Conservation (phyloP, 129 eudicot genomes). For the Cynara cardunculus region DNA sequence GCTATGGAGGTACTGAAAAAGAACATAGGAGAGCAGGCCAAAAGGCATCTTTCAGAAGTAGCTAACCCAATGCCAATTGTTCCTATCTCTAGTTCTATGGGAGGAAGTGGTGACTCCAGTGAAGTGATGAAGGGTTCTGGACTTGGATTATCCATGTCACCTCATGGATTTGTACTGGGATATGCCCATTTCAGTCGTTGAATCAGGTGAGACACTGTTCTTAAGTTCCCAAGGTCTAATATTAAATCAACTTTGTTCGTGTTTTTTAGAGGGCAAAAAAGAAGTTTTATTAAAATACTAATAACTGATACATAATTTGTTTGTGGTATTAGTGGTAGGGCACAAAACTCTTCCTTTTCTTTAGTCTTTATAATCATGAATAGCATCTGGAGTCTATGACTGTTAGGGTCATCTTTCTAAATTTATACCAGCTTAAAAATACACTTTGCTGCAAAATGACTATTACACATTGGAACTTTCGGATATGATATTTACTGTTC, state of each 20-base stretch:
- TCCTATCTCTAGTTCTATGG: background rate
- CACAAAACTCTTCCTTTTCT: background rate
- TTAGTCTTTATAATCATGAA: too few relatives aligned
- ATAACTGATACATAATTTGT: too few relatives aligned
- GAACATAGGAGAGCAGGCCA: constrained; percentile 25
- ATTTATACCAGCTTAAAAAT: background rate
- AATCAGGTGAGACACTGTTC: constrained; percentile 19
- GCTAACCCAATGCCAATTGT: background rate
- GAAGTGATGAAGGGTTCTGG: constrained; percentile 19
- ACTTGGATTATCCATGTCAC: constrained; percentile 38
- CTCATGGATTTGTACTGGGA: constrained; percentile 39
- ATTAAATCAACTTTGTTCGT: background rate
- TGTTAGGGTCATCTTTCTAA: background rate
- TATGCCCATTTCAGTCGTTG: constrained; percentile 24
- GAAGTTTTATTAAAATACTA: too few relatives aligned
- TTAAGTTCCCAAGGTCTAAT: background rate
- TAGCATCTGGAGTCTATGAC: too few relatives aligned
- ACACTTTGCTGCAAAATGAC: background rate
- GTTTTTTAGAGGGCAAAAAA: background rate
- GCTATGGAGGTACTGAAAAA: constrained; percentile 50
- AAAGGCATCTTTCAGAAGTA: constrained; percentile 18
- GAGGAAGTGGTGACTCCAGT: background rate
- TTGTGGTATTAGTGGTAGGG: background rate
- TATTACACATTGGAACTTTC: too few relatives aligned
- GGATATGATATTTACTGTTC: background rate